Evolutionary conservation across 2,329 filamentous ascomycete genomes (phyloP).

Genomic region (Trichoderma pleuroti): DNA sequence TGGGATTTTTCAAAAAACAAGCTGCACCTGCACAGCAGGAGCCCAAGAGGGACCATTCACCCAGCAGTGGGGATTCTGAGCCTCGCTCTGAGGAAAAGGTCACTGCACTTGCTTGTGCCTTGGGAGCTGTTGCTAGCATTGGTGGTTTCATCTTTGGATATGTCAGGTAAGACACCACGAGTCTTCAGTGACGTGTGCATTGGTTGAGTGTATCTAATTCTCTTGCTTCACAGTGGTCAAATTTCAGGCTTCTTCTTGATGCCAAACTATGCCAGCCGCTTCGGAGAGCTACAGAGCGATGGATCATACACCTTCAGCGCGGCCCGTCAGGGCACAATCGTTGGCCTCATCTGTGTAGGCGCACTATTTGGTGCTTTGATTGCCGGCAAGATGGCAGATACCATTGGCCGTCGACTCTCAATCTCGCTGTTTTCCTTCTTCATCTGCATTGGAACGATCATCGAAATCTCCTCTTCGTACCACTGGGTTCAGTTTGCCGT

Average conservation of each 20-base stretch:
- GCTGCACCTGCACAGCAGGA: background rate
- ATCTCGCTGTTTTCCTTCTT: slow-evolving; percentile 12
- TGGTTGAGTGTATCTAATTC: background rate
- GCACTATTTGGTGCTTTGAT: slow-evolving; percentile 1
- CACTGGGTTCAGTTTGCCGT: slow-evolving; percentile 15
- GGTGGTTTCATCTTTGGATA: slow-evolving; percentile 15
- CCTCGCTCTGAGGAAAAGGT: background rate
- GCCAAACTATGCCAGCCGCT: slow-evolving; percentile 8
- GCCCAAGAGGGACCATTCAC: background rate
- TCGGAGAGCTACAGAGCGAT: slow-evolving; percentile 12
- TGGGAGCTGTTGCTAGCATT: slow-evolving; percentile 10
- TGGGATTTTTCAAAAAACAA: slow-evolving; percentile 7
- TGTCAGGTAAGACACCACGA: slow-evolving; percentile 6
- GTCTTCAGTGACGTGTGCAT: background rate
- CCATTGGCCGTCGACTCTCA: slow-evolving; percentile 10
- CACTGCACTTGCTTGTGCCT: slow-evolving; percentile 4
- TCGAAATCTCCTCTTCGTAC: slow-evolving; percentile 3
- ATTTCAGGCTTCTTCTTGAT: slow-evolving; percentile 17
- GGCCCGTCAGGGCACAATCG: slow-evolving; percentile 8
- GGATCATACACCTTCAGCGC: slow-evolving; percentile 13
- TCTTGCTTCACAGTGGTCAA: background rate
- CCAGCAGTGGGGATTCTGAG: background rate
- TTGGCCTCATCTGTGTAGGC: slow-evolving; percentile 2
- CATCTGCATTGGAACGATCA: background rate
- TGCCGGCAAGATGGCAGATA: slow-evolving; percentile 11